Percentiles rank a stretch among this genome's conserved stretches.
These are phyloP conservation scores for Wickerhamomyces subpelliculosus DNA, from an alignment of 805 yeast genomes.

Conservation along the genomic window DNA sequence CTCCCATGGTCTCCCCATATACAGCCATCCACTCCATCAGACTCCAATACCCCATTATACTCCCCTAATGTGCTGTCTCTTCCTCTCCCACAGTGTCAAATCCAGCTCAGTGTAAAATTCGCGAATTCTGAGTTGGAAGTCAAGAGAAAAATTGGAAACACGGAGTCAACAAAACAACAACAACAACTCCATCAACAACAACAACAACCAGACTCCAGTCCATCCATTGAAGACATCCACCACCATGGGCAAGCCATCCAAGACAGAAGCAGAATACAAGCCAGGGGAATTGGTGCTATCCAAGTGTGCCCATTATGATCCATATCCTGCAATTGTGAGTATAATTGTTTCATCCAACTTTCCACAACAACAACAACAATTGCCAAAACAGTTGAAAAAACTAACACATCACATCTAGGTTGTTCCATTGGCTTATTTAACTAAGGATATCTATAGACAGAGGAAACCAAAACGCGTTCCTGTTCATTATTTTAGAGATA, in stretches of 20 bases:
- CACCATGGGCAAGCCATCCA: no score
- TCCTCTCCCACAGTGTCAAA: no score
- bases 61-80: no score
- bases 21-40: no score
- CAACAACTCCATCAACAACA: background rate
- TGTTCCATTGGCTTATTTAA: background rate
- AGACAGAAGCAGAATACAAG: no score
- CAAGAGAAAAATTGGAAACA: background rate
- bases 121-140: no score
- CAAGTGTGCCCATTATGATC: background rate
- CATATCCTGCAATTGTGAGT: background rate
- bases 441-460: background rate
- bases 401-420: background rate
- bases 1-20: no score
- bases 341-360: background rate
- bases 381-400: background rate
- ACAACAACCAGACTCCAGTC: background rate
- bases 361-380: background rate
- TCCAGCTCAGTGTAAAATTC: no score
- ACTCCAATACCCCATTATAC: no score
- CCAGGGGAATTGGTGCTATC: background rate
- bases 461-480: background rate
- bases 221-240: background rate
- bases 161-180: constrained; percentile 1
- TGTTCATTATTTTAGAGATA: background rate